Percentiles rank a stretch among this genome's conserved stretches.
Evolutionary conservation across 768 basidiomycete species (phyloP).

Genomic region (Nevesoporus exiguus): DNA sequence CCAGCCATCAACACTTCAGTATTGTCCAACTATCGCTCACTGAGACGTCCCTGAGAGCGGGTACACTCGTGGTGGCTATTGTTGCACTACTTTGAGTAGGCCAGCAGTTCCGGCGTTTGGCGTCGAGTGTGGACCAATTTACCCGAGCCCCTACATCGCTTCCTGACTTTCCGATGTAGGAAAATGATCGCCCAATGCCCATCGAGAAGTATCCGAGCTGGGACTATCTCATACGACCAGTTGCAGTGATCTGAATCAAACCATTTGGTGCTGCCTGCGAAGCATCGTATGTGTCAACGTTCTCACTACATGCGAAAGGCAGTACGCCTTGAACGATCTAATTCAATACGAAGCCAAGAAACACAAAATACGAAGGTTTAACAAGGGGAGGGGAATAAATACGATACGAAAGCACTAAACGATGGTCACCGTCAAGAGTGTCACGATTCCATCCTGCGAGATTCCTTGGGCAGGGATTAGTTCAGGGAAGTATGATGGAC

Average conservation of each 20-base stretch:
- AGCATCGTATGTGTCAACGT: neutral
- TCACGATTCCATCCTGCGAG: slow-evolving; percentile 53
- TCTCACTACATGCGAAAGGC: neutral
- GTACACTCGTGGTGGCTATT: too few relatives aligned
- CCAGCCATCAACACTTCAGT: too few relatives aligned
- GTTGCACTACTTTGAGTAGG: neutral
- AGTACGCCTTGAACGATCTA: neutral
- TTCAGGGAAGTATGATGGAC: neutral
- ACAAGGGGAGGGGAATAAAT: neutral
- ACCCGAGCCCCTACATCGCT: too few relatives aligned
- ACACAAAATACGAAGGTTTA: neutral
- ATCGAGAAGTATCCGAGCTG: neutral
- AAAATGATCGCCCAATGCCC: neutral
- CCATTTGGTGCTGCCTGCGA: too few relatives aligned
- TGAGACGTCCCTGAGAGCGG: too few relatives aligned
- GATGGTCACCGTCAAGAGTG: slow-evolving; percentile 50
- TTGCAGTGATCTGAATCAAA: too few relatives aligned
- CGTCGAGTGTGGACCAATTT: neutral
- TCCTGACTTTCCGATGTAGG: too few relatives aligned
- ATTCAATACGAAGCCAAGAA: neutral
- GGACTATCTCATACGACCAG: neutral
- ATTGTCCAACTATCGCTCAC: too few relatives aligned
- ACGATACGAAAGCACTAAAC: slow-evolving; percentile 15
- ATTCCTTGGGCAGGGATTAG: slow-evolving; percentile 40
- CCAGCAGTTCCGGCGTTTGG: neutral